A percentile compares a stretch with the other conserved stretches of the same genome.
Conservation (phyloP, 176 grass and related monocot genomes). For the Luzula sylvatica region DNA sequence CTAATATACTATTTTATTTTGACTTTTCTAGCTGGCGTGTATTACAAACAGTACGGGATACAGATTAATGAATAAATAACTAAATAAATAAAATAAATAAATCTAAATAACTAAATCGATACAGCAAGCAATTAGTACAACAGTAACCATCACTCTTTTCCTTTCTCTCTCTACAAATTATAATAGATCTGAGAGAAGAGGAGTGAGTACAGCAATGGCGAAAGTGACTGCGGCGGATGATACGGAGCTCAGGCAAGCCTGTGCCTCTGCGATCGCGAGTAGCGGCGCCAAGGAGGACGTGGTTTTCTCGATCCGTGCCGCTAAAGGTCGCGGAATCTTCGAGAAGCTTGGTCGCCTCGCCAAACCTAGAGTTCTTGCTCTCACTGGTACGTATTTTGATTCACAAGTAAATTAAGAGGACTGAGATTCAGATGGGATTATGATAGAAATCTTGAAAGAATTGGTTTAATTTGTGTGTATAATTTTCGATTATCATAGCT, state of each 20-base stretch:
- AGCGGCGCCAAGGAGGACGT: slow-evolving; percentile 62
- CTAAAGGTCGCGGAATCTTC: slow-evolving; percentile 90
- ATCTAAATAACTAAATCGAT: too few species aligned
- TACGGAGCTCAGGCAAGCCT: slow-evolving; percentile 72
- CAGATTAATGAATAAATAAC: too few species aligned
- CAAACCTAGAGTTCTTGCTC: slow-evolving; percentile 80
- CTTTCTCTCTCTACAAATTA: background rate
- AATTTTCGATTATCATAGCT: slow-evolving; percentile 46
- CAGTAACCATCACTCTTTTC: too few species aligned
- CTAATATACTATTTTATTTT: too few species aligned
- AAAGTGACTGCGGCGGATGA: slow-evolving; percentile 65
- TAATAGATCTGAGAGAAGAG: background rate
- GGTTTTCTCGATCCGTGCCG: slow-evolving; percentile 78
- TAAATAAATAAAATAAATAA: too few species aligned
- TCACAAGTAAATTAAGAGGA: too few species aligned
- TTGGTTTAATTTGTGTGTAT: too few species aligned
- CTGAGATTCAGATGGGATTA: too few species aligned
- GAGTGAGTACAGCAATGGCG: slow-evolving; percentile 32
- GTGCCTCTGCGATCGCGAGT: slow-evolving; percentile 63
- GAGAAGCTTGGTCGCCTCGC: slow-evolving; percentile 91
- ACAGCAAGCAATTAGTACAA: too few species aligned
- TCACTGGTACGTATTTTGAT: slow-evolving; percentile 40
- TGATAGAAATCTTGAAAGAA: too few species aligned
- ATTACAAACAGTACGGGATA: too few species aligned
- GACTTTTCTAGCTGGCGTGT: too few species aligned